phyloP scores from a whole-genome alignment of 306 rosid genomes.

The Pterocarpus macrocarpus region DNA sequence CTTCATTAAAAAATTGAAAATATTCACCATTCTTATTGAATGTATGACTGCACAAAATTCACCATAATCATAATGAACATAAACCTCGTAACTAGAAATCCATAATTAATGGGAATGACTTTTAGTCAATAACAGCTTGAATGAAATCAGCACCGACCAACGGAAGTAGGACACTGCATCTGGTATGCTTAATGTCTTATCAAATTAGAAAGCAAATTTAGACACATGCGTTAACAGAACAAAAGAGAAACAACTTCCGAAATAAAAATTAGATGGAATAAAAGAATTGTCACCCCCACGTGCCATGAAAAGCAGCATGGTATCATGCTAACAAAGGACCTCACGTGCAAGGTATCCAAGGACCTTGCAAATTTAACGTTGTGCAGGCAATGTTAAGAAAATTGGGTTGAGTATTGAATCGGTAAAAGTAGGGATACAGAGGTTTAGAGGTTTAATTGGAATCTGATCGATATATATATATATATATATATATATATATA shows the following conservation, averaged over 20 bases:
- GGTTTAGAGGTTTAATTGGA: too few species aligned
- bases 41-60: not conserved
- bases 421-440: too few species aligned
- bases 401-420: accelerated
- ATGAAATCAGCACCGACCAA: slow-evolving; percentile 56
- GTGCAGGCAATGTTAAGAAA: not conserved
- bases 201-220: slow-evolving; percentile 21
- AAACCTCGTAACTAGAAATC: slow-evolving; percentile 42
- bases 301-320: slow-evolving; percentile 76
- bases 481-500: too few species aligned
- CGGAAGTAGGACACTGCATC: slow-evolving; percentile 47
- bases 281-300: slow-evolving; percentile 59
- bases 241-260: slow-evolving; percentile 24
- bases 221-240: slow-evolving; percentile 11
- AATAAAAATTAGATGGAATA: slow-evolving; percentile 16
- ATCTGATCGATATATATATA: too few species aligned
- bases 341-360: slow-evolving; percentile 90
- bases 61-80: slow-evolving; percentile 27
- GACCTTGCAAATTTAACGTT: slow-evolving; percentile 33
- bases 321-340: slow-evolving; percentile 56
- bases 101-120: slow-evolving; percentile 16
- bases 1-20: not conserved
- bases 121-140: slow-evolving; percentile 27
- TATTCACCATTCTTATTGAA: not conserved
- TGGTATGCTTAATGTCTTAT: slow-evolving; percentile 40